Evolutionary conservation across 768 basidiomycete species (phyloP), one percentile per base, ranked within the genome.

Genomic region (Collybiopsis luxurians): DNA sequence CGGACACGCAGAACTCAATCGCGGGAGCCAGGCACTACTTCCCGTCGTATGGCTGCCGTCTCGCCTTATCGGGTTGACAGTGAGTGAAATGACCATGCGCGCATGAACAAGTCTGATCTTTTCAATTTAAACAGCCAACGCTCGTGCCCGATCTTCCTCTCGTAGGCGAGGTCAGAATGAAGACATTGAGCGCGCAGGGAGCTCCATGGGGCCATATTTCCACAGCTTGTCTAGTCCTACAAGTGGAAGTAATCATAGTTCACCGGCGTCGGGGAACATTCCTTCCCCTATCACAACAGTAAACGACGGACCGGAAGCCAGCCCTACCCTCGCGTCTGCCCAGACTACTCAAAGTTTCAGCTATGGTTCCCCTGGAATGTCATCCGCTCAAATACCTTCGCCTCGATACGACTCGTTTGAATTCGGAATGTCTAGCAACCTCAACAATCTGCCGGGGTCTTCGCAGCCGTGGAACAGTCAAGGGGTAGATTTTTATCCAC

Each of bases 141-240:
- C 85, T 61, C 80, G 89, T 59, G 87, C 89, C 44, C 77, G 89
- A 61, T 92, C 89, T 42, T 80, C 86, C 1, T 91, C 90, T 39
- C 85, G 89, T 47, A 84, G 82, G 68, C 84, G 89, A 36, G 86
- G 82, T 15, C 84, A 76, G 56, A 87, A 89, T 61, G 89, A 90
- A 59, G 76, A 45, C 21, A 24, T 44, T 5, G 34, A 45, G 28
- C 43, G 76, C 36, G 84, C 85, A 51, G 72, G 73, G 28, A 64
- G 53, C 24, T 60, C 73, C 5, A 63, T 72, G 53, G 64, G 71
- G 12, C 67, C 77, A 1, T 84, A 76, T 61, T 81, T 82, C 59
- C 82, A 81, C 38, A 76, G 78, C 28, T 85, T 85, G 62, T 75
- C 82, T 3, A 82, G 81, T 56, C 83, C 85, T 10, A 75, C 75